A percentile compares a stretch with the other conserved stretches of the same genome.
Conservation (phyloP, 148 eudicot species). For the Pharnaceum exiguum region DNA sequence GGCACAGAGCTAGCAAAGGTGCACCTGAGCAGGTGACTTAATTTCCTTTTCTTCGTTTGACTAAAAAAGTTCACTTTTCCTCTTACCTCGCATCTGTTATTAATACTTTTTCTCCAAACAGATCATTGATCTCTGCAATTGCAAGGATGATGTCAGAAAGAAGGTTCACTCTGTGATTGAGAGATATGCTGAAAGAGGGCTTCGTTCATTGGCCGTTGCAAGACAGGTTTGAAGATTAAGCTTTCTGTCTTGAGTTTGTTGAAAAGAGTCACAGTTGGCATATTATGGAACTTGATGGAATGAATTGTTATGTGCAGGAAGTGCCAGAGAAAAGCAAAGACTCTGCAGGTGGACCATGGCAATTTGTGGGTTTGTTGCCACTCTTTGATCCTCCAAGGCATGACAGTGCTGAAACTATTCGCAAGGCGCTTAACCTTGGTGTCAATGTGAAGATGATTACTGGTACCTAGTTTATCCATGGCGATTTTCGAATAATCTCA, state of each 20-base stretch:
- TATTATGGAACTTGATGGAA: background rate
- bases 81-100: background rate
- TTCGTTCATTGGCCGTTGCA: constrained; percentile 83
- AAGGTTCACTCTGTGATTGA: constrained; percentile 79
- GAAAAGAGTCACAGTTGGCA: background rate
- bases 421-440: constrained; percentile 88
- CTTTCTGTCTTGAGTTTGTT: background rate
- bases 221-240: constrained; percentile 50
- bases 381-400: constrained; percentile 97
- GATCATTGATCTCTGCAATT: constrained; percentile 82
- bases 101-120: constrained; percentile 19
- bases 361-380: constrained; percentile 77
- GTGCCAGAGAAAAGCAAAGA: constrained; percentile 81
- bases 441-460: constrained; percentile 96
- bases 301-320: constrained; percentile 39
- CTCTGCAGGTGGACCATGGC: constrained; percentile 83
- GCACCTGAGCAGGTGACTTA: constrained; percentile 72
- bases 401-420: constrained; percentile 89
- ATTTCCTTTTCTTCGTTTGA: background rate
- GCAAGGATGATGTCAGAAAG: constrained; percentile 76
- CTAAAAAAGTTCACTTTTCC: no score
- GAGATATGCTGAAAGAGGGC: constrained; percentile 90
- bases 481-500: background rate
- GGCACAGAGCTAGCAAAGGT: constrained; percentile 82
- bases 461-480: constrained; percentile 33